These are phyloP conservation scores for Yarrowia deformans DNA, from an alignment of 805 yeast genomes.

Conservation along the genomic window DNA sequence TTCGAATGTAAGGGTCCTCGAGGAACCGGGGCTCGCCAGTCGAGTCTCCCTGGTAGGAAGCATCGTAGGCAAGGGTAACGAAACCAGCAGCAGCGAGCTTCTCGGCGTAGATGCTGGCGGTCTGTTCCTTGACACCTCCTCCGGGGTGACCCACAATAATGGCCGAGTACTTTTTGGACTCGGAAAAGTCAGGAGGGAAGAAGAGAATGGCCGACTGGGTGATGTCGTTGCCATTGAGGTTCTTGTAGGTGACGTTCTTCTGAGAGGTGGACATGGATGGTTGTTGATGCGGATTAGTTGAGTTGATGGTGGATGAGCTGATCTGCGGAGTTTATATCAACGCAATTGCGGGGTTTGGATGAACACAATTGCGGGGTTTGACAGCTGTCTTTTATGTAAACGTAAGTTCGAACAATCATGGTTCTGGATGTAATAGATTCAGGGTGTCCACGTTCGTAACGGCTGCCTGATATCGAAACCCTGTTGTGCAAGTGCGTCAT, in stretches of 20 bases:
- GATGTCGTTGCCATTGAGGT: conserved; percentile 27
- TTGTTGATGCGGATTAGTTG: neutral
- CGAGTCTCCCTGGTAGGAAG: conserved; percentile 42
- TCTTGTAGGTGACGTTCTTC: conserved; percentile 11
- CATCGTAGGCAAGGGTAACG: conserved; percentile 41
- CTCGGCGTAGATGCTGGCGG: conserved; percentile 41
- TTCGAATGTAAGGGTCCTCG: conserved; percentile 41
- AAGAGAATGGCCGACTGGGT: conserved; percentile 10
- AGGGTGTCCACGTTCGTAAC: neutral
- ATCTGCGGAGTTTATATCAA: no score
- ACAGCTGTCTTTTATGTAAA: neutral
- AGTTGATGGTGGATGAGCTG: no score
- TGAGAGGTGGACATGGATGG: neutral
- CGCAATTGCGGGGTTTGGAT: no score
- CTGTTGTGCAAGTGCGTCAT: neutral
- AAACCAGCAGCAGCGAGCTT: conserved; percentile 40
- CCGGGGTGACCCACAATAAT: conserved; percentile 41
- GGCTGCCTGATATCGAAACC: conserved; percentile 9
- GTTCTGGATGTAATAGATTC: no score
- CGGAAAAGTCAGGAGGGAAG: conserved; percentile 39
- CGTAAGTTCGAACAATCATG: no score
- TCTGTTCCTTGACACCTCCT: conserved; percentile 42
- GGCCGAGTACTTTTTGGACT: conserved; percentile 40
- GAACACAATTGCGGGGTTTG: neutral
- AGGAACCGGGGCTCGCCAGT: conserved; percentile 41